Evolutionary conservation across 345 rosid genomes (phyloP).

Genomic region (Eucalyptus cladocalyx): DNA sequence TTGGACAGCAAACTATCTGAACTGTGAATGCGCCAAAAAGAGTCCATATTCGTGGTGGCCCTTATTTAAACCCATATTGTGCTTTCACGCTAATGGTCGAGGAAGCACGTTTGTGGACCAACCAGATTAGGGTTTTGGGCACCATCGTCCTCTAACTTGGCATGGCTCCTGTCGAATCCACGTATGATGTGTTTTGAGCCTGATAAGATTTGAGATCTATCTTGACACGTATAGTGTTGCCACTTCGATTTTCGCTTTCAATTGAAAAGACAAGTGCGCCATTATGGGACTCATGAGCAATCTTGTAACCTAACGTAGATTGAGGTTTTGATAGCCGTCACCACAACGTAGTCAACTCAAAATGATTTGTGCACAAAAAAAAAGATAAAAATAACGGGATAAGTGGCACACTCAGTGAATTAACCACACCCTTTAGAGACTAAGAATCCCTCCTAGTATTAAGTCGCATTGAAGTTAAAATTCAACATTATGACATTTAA

Average conservation of each 20-base stretch:
- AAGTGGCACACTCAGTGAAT: not conserved
- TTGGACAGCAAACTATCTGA: not conserved
- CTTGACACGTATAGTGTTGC: not conserved
- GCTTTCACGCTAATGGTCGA: not conserved
- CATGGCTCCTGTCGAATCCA: not conserved
- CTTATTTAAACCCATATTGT: not conserved
- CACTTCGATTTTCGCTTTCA: not conserved
- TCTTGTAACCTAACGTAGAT: rapidly evolving
- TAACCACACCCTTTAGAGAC: not conserved
- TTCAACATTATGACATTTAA: not conserved
- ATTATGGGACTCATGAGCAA: not conserved
- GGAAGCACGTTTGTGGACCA: not conserved
- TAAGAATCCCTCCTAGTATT: not conserved
- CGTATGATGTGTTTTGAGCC: not conserved
- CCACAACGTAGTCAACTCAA: not conserved
- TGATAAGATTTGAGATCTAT: not conserved
- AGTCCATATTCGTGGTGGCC: not conserved
- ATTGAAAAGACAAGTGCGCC: not conserved
- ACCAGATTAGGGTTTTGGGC: not conserved
- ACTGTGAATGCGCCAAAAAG: not conserved
- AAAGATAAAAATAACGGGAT: not conserved
- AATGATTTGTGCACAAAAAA: not conserved
- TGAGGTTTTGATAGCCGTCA: not conserved
- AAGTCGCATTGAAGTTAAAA: not conserved
- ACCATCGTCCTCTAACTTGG: not conserved